Percentiles rank a stretch among this genome's conserved stretches.
Conservation (phyloP, 2,329 filamentous ascomycete genomes). For the Exophiala sideris region DNA sequence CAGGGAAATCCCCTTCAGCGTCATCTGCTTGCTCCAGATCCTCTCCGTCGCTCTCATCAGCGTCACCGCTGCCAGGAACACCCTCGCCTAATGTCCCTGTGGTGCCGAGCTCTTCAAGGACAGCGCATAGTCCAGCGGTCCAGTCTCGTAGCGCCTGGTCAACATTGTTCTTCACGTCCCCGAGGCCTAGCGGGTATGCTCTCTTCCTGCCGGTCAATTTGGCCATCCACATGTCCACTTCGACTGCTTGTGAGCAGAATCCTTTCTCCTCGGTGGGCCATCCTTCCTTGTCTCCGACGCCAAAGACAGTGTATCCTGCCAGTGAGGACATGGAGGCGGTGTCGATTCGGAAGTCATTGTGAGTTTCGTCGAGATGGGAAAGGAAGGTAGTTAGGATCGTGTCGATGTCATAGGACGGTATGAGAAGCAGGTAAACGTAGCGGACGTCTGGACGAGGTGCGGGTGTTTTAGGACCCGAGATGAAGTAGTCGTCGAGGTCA, state of each 20-base stretch:
- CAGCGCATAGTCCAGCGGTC: conserved; percentile 69
- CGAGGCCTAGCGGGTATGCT: conserved; percentile 84
- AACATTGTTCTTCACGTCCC: conserved; percentile 75
- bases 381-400: conserved; percentile 85
- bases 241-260: conserved; percentile 87
- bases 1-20: conserved; percentile 46
- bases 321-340: conserved; percentile 74
- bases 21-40: conserved; percentile 55
- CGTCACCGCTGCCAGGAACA: conserved; percentile 75
- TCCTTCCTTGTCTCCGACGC: conserved; percentile 83
- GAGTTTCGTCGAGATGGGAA: conserved; percentile 83
- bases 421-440: conserved; percentile 73
- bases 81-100: conserved; percentile 60
- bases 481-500: conserved; percentile 91
- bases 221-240: conserved; percentile 96
- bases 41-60: conserved; percentile 66
- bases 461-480: conserved; percentile 57
- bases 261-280: conserved; percentile 90
- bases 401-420: conserved; percentile 94
- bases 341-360: conserved; percentile 95
- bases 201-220: conserved; percentile 82
- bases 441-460: conserved; percentile 29
- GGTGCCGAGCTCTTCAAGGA: conserved; percentile 58
- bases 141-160: conserved; percentile 69
- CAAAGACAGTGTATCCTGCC: conserved; percentile 88